Evolutionary conservation across 352 stramenopile species (phyloP), one percentile per base, ranked within the genome.

Genomic region (Phytophthora pistaciae): DNA sequence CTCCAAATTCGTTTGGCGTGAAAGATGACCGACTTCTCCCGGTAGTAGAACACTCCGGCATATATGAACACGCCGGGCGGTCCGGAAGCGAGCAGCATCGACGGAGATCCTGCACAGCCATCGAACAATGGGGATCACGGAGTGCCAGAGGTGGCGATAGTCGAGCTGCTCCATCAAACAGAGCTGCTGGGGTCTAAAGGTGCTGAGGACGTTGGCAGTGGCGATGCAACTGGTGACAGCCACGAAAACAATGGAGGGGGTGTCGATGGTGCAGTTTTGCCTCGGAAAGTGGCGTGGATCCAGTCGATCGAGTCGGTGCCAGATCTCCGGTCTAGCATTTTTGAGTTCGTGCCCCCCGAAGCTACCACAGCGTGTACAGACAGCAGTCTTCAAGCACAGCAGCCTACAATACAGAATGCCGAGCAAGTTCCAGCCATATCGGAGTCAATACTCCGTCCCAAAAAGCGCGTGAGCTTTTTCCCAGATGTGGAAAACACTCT

Each of bases 251-350:
- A 67, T 40, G 38, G 29, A 10, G 29, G 27, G 9, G 25, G 25
- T 46, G 38, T 61, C n/a, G n/a, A 54, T 14, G 20, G 9, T 29
- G 18, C 20, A 0, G n/a, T n/a, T 3, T 16, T 42, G 11, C 40
- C 21, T 4, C 60, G 36, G 27, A 87, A 87, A 64, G 64, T 82
- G 27, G 84, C 84, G 1, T 92, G 84, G 84, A 74, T 82, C 18
- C 75, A 77, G 11, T 65, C 75, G 0, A 42, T 80, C 18, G 62
- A 75, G 3, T 57, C 61, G 2, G 6, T 55, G 2, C 16, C 53
- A 6, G 62, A 63, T 9, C 76, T 76, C 13, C 75, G 80, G 36
- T 67, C 50, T 1, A 90, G 71, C 48, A 91, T 92, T 44, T 90
- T 92, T 53, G 58, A 81, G 9, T 91, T 91, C 42, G 44, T 76